Percentiles rank a stretch among this genome's conserved stretches.
phyloP scores from a whole-genome alignment of 108 stramenopile genomes.

The Conticribra weissflogii region DNA sequence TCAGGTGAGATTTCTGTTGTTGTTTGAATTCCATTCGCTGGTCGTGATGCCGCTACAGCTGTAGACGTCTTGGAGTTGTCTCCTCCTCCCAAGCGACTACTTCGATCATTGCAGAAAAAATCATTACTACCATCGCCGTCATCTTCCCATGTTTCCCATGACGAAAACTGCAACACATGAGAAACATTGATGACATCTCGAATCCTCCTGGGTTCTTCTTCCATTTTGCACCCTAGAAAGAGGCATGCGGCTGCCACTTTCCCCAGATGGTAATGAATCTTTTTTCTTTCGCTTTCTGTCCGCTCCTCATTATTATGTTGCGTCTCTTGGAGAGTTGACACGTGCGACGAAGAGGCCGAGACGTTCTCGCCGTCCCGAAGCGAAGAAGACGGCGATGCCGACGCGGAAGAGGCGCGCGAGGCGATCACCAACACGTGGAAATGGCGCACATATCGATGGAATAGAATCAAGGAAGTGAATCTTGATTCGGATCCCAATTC shows the following conservation, averaged over 20 bases:
- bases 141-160: no score
- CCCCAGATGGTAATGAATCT: conserved; percentile 38
- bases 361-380: not conserved
- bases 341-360: not conserved
- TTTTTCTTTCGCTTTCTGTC: conserved; percentile 27
- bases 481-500: conserved; percentile 62
- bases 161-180: conserved; percentile 50
- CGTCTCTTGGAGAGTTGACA: conserved; percentile 6
- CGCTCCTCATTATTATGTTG: conserved; percentile 19
- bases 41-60: no score
- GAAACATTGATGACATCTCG: conserved; percentile 81
- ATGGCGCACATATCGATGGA: conserved; percentile 63
- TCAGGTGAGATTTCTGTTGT: not conserved
- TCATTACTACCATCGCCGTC: no score
- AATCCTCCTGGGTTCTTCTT: conserved; percentile 79
- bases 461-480: conserved; percentile 62
- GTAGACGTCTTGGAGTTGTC: no score
- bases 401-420: not conserved
- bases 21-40: not conserved
- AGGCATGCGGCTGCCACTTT: conserved; percentile 68
- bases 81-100: no score
- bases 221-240: conserved; percentile 74
- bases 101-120: no score
- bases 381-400: conserved; percentile 2
- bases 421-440: conserved; percentile 14